Evolutionary conservation across 495 filamentous ascomycete genomes (phyloP).

Genomic region (Baudoinia panamericana): DNA sequence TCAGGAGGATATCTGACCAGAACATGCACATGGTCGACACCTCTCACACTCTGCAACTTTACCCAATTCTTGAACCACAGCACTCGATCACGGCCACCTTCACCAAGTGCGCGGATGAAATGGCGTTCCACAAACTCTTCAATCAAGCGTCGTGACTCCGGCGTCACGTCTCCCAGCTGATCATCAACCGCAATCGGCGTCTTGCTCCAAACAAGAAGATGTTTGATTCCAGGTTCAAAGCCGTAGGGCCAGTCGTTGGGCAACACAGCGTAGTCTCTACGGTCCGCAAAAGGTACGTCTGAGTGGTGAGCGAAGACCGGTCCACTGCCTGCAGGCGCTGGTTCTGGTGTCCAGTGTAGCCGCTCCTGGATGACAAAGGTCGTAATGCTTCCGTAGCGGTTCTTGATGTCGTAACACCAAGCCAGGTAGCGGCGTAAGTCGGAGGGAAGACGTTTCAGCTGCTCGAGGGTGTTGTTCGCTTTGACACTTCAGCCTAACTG

Average conservation of each 20-base stretch:
- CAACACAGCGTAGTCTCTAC: slow-evolving; percentile 61
- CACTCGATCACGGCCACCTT: slow-evolving; percentile 40
- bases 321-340: slow-evolving; percentile 4
- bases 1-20: slow-evolving; percentile 50
- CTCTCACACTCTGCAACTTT: slow-evolving; percentile 71
- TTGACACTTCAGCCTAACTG: not conserved
- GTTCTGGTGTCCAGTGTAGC: slow-evolving; percentile 50
- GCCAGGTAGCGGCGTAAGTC: slow-evolving; percentile 71
- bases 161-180: slow-evolving; percentile 54
- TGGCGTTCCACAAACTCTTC: slow-evolving; percentile 51
- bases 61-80: slow-evolving; percentile 94
- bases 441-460: slow-evolving; percentile 69
- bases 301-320: slow-evolving; percentile 41
- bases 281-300: slow-evolving; percentile 51
- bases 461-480: slow-evolving; percentile 59
- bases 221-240: slow-evolving; percentile 51
- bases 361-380: slow-evolving; percentile 62
- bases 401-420: slow-evolving; percentile 59
- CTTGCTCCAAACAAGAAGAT: slow-evolving; percentile 57
- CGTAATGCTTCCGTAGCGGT: slow-evolving; percentile 61
- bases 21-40: slow-evolving; percentile 67
- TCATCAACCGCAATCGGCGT: slow-evolving; percentile 43
- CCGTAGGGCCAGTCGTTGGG: slow-evolving; percentile 92
- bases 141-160: slow-evolving; percentile 47
- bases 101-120: slow-evolving; percentile 49